A percentile compares a stretch with the other conserved stretches of the same genome.
These are phyloP conservation scores for Nemania abortiva DNA, from an alignment of 2,329 filamentous ascomycete species.

Conservation along the genomic window DNA sequence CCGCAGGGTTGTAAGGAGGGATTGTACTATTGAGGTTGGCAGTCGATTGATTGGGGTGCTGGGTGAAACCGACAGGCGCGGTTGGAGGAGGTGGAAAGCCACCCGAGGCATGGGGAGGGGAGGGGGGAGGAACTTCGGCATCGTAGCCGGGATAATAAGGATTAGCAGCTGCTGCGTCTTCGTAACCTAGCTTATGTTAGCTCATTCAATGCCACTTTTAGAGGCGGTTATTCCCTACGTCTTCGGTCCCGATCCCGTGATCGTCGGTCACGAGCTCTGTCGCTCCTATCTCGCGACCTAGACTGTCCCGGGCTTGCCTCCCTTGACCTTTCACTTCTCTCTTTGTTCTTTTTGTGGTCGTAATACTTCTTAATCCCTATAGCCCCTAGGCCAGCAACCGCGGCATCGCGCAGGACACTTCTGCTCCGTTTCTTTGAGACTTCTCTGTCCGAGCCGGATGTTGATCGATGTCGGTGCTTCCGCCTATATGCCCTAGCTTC, in stretches of 20 bases:
- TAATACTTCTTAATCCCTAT: slow-evolving; percentile 72
- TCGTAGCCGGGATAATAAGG: slow-evolving; percentile 47
- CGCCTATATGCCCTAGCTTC: slow-evolving; percentile 56
- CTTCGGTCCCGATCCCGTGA: slow-evolving; percentile 55
- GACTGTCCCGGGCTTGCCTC: slow-evolving; percentile 47
- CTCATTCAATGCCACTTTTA: not conserved
- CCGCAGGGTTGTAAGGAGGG: slow-evolving; percentile 48
- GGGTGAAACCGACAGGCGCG: slow-evolving; percentile 44
- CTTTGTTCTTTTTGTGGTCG: slow-evolving; percentile 60
- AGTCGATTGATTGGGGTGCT: slow-evolving; percentile 49
- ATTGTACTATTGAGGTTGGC: slow-evolving; percentile 48
- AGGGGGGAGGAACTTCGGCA: slow-evolving; percentile 42
- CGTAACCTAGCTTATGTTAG: slow-evolving; percentile 48
- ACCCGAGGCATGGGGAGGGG: slow-evolving; percentile 50
- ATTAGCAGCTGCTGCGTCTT: slow-evolving; percentile 46
- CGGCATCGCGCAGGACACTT: slow-evolving; percentile 67
- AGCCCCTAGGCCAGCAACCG: slow-evolving; percentile 67
- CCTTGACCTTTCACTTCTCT: slow-evolving; percentile 52
- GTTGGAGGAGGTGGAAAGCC: slow-evolving; percentile 47
- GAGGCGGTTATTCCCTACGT: slow-evolving; percentile 43
- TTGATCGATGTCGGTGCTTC: slow-evolving; percentile 54
- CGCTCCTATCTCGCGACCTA: slow-evolving; percentile 44
- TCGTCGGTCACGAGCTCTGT: slow-evolving; percentile 49
- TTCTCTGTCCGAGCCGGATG: slow-evolving; percentile 52
- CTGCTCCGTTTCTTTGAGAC: slow-evolving; percentile 64